A percentile compares a stretch with the other conserved stretches of the same genome.
Evolutionary conservation across 306 rosid genomes (phyloP).

Genomic region (Rosa lucieae): DNA sequence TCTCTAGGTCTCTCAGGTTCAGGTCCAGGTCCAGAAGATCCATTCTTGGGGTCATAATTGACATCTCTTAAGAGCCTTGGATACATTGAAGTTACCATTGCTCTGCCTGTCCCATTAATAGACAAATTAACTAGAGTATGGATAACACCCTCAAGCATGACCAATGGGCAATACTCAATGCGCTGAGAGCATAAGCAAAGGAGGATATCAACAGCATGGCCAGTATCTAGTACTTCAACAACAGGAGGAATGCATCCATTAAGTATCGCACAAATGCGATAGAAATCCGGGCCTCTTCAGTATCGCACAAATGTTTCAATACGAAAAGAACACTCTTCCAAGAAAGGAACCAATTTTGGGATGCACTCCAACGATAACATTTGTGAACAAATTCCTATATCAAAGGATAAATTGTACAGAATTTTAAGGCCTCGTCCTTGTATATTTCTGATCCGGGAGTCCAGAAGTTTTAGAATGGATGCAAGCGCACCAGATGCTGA

Average conservation of each 20-base stretch:
- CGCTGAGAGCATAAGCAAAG: constrained; percentile 66
- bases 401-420: constrained; percentile 54
- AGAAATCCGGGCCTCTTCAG: constrained; percentile 56
- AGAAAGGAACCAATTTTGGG: constrained; percentile 60
- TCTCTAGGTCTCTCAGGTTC: background rate
- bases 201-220: constrained; percentile 59
- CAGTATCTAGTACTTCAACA: constrained; percentile 54
- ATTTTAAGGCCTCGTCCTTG: constrained; percentile 53
- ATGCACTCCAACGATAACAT: constrained; percentile 52
- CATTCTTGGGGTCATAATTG: background rate
- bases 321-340: constrained; percentile 28
- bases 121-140: constrained; percentile 51
- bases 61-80: constrained; percentile 52
- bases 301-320: constrained; percentile 45
- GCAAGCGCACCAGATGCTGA: constrained; percentile 50
- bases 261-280: constrained; percentile 52
- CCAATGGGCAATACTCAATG: constrained; percentile 53
- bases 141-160: constrained; percentile 49
- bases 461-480: constrained; percentile 47
- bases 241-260: constrained; percentile 67
- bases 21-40: no score
- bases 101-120: constrained; percentile 63
- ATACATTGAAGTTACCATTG: constrained; percentile 53
- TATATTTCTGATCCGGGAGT: constrained; percentile 43
- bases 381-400: constrained; percentile 38